A percentile compares a stretch with the other conserved stretches of the same genome.
These are phyloP conservation scores for Cairneyella variabilis DNA, from an alignment of 495 filamentous ascomycete species.

Conservation along the genomic window DNA sequence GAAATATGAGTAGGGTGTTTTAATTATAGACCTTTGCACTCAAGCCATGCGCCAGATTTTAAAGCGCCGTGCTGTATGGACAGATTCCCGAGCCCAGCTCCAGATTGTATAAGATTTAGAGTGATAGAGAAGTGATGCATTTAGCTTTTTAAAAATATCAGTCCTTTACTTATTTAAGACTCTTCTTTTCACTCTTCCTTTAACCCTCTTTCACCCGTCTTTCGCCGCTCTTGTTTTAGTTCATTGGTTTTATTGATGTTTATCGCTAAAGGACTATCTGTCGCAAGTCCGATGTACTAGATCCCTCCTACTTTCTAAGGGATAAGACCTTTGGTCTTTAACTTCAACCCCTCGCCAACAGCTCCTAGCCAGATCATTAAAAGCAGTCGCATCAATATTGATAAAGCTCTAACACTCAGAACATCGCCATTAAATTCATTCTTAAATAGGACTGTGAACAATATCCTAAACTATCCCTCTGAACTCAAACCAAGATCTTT, in stretches of 20 bases:
- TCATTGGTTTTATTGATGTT: not conserved
- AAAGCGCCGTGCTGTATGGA: too few species aligned
- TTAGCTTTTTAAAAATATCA: not conserved
- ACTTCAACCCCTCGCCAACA: not conserved
- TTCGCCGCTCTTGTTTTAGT: not conserved
- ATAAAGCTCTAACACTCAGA: constrained; percentile 1
- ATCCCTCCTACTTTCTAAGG: not conserved
- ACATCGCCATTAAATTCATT: not conserved
- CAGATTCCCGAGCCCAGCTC: not conserved
- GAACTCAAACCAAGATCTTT: not conserved
- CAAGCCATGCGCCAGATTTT: too few species aligned
- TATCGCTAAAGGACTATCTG: not conserved
- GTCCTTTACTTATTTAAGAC: not conserved
- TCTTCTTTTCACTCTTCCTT: not conserved
- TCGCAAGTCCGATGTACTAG: not conserved
- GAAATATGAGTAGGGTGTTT: too few species aligned
- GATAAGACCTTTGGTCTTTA: not conserved
- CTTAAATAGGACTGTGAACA: constrained; percentile 1
- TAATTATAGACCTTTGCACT: too few species aligned
- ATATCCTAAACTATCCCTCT: not conserved
- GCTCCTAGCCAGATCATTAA: constrained; percentile 5
- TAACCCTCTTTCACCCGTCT: not conserved
- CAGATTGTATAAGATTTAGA: not conserved
- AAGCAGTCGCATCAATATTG: constrained; percentile 1
- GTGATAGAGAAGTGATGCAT: not conserved